phyloP scores from a whole-genome alignment of 164 flowering plant genomes.

The Kalanchoe fedtschenkoi region DNA sequence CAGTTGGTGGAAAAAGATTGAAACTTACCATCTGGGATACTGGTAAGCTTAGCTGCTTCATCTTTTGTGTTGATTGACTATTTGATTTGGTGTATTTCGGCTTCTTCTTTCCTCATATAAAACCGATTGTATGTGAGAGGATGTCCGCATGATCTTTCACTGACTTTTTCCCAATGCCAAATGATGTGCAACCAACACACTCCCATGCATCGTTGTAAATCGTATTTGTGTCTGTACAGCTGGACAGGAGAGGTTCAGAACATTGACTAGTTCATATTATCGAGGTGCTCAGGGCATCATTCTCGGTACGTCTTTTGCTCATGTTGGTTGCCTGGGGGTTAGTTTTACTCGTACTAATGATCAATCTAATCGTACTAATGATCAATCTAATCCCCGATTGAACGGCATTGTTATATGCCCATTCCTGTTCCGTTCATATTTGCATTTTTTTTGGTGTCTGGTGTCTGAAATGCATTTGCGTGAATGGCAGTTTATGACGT shows the following conservation, averaged over 20 bases:
- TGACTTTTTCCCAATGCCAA: no score
- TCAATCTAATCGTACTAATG: no score
- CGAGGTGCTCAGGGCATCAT: conserved; percentile 88
- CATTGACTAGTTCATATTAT: conserved; percentile 78
- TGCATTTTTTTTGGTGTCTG: no score
- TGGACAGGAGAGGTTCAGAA: conserved; percentile 95
- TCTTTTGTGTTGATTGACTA: neutral
- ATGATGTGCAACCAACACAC: no score
- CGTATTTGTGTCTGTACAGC: conserved; percentile 43
- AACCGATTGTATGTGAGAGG: neutral
- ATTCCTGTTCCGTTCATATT: no score
- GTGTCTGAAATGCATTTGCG: neutral
- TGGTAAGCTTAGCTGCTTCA: conserved; percentile 28
- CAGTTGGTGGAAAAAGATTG: conserved; percentile 64
- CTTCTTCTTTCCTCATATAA: neutral
- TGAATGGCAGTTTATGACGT: conserved; percentile 58
- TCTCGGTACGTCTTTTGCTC: conserved; percentile 47
- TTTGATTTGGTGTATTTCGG: no score
- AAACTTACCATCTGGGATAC: conserved; percentile 98
- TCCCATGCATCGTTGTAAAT: neutral
- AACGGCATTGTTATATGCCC: no score
- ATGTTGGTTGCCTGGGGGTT: neutral
- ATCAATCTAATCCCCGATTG: no score
- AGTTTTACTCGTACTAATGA: no score
- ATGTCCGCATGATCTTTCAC: neutral